These are phyloP conservation scores for Phallus indusiatus DNA, from an alignment of 768 basidiomycete species.

Conservation along the genomic window DNA sequence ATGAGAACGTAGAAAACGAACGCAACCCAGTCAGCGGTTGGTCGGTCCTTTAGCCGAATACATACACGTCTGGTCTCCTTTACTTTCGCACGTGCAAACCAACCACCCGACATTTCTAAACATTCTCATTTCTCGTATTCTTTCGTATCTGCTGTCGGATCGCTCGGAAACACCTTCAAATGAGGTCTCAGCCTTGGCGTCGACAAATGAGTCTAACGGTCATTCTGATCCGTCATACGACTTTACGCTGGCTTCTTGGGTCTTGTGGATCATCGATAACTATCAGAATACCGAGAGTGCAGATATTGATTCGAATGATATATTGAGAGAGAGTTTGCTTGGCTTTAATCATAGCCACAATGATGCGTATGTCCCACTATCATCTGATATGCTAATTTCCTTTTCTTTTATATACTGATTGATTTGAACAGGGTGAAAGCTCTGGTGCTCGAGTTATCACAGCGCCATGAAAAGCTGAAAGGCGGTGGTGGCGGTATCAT, in stretches of 20 bases:
- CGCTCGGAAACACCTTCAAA: neutral
- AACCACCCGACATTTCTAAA: slow-evolving; percentile 48
- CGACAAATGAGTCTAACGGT: slow-evolving; percentile 14
- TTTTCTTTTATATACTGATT: slow-evolving; percentile 5
- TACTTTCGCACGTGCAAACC: slow-evolving; percentile 46
- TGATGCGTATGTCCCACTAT: slow-evolving; percentile 28
- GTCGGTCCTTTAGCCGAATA: slow-evolving; percentile 38
- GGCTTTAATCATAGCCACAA: slow-evolving; percentile 26
- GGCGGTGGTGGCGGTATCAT: neutral
- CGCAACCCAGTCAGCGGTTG: slow-evolving; percentile 31
- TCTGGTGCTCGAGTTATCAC: slow-evolving; percentile 34
- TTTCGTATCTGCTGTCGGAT: slow-evolving; percentile 25
- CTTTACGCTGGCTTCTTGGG: slow-evolving; percentile 62
- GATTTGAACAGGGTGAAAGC: slow-evolving; percentile 14
- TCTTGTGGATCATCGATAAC: slow-evolving; percentile 44
- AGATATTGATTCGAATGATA: slow-evolving; percentile 35
- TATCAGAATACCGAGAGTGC: slow-evolving; percentile 25
- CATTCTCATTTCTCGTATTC: slow-evolving; percentile 38
- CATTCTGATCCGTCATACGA: slow-evolving; percentile 37
- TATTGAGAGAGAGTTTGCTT: slow-evolving; percentile 29
- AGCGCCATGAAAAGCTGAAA: slow-evolving; percentile 25
- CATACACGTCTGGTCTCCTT: slow-evolving; percentile 56
- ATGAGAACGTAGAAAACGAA: slow-evolving; percentile 43
- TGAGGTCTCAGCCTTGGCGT: slow-evolving; percentile 11
- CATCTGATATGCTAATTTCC: neutral